Evolutionary conservation across 2,329 filamentous ascomycete genomes (phyloP).

Genomic region (Phialocephala sp.): DNA sequence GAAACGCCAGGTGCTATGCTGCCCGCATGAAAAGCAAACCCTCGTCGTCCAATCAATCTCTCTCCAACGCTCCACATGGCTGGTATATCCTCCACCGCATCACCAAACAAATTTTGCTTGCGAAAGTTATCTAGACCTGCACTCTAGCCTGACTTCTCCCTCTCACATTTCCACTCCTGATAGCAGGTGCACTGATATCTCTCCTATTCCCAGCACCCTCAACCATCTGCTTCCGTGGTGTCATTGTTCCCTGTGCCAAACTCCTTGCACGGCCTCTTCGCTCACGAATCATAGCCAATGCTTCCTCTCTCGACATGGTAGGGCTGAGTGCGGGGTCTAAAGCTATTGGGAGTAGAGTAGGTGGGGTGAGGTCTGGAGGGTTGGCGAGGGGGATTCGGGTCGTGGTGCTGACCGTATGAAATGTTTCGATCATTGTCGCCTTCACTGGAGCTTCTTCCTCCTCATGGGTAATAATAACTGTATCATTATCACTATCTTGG

Average conservation of each 20-base stretch:
- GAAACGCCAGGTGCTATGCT: conserved; percentile 41
- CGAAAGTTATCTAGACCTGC: conserved; percentile 12
- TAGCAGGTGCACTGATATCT: conserved; percentile 42
- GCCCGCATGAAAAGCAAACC: conserved; percentile 19
- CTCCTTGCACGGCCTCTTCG: conserved; percentile 73
- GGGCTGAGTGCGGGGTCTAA: conserved; percentile 62
- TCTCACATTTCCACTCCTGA: conserved; percentile 34
- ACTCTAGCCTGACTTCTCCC: conserved; percentile 33
- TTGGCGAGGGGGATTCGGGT: conserved; percentile 42
- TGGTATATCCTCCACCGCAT: conserved; percentile 4
- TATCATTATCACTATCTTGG: conserved; percentile 42
- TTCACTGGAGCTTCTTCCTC: conserved; percentile 26
- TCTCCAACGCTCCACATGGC: conserved; percentile 1
- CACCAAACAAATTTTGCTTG: too few species aligned
- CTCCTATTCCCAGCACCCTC: conserved; percentile 35
- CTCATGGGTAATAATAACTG: conserved; percentile 24
- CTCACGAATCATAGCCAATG: conserved; percentile 76
- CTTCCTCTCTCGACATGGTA: conserved; percentile 75
- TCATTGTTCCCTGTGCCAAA: conserved; percentile 66
- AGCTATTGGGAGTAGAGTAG: conserved; percentile 27
- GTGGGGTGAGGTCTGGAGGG: conserved; percentile 36
- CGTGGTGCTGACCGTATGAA: conserved; percentile 43
- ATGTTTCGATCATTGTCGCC: conserved; percentile 32
- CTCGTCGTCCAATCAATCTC: conserved; percentile 21
- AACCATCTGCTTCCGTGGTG: conserved; percentile 56